Percentiles rank a stretch among this genome's conserved stretches.
phyloP scores from a whole-genome alignment of 257 asterid genomes.

The Craterostigma plantagineum region DNA sequence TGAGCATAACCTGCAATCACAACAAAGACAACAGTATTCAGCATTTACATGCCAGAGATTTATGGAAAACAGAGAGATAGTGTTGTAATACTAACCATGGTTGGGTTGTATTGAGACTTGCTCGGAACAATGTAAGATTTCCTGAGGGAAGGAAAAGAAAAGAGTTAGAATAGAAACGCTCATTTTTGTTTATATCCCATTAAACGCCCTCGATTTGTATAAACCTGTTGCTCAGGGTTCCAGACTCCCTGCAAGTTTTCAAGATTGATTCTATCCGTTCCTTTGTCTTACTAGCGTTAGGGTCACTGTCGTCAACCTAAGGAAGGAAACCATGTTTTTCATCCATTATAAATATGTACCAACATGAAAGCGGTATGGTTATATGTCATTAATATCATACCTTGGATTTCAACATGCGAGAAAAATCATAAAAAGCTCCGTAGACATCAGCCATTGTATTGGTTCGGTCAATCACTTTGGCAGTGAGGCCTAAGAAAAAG shows the following conservation, averaged over 20 bases:
- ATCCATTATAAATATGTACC: not conserved
- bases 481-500: constrained; percentile 55
- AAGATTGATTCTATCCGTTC: constrained; percentile 42
- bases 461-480: constrained; percentile 58
- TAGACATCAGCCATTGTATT: constrained; percentile 64
- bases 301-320: constrained; percentile 37
- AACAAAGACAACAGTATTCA: not conserved
- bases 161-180: not conserved
- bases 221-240: constrained; percentile 31
- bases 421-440: constrained; percentile 73
- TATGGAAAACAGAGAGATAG: constrained; percentile 1
- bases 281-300: constrained; percentile 65
- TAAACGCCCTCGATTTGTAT: not conserved
- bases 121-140: constrained; percentile 45
- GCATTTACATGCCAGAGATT: not conserved
- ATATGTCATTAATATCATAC: constrained; percentile 20
- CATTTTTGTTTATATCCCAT: not conserved
- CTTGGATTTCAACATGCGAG: constrained; percentile 69
- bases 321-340: not conserved
- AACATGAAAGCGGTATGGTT: not conserved
- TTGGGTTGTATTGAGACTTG: constrained; percentile 31
- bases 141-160: constrained; percentile 21
- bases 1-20: constrained; percentile 34
- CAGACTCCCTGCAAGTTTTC: constrained; percentile 81
- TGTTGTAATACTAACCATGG: constrained; percentile 28